A percentile compares a stretch with the other conserved stretches of the same genome.
phyloP scores from a whole-genome alignment of 2,329 filamentous ascomycete species.

The Monilinia polystroma region DNA sequence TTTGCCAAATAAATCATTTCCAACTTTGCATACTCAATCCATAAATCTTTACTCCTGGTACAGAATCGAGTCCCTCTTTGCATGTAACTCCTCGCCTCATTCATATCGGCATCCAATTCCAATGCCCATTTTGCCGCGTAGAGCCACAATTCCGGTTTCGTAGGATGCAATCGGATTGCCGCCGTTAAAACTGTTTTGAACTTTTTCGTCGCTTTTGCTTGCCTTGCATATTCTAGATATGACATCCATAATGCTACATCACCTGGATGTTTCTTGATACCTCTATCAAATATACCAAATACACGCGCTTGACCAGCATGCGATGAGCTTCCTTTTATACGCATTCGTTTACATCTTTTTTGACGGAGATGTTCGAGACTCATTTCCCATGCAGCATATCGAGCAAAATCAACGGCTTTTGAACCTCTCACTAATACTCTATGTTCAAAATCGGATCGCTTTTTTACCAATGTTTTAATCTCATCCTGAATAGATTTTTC shows the following conservation, averaged over 20 bases:
- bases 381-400: constrained; percentile 74
- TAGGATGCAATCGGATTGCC: constrained; percentile 81
- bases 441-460: constrained; percentile 92
- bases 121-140: constrained; percentile 75
- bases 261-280: constrained; percentile 78
- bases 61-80: constrained; percentile 89
- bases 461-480: constrained; percentile 83
- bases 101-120: constrained; percentile 82
- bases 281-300: constrained; percentile 86
- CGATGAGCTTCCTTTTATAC: constrained; percentile 64
- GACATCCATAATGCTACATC: constrained; percentile 83
- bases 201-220: constrained; percentile 63
- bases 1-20: constrained; percentile 91
- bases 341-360: constrained; percentile 79
- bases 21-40: constrained; percentile 85
- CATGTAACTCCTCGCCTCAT: constrained; percentile 80
- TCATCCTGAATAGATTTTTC: constrained; percentile 61
- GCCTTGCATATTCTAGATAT: constrained; percentile 78
- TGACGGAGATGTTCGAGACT: constrained; percentile 72
- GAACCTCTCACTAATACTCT: constrained; percentile 80
- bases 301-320: constrained; percentile 78
- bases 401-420: constrained; percentile 73
- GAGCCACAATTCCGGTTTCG: constrained; percentile 80
- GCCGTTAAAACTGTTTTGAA: constrained; percentile 64
- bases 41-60: constrained; percentile 68